Percentiles rank a stretch among this genome's conserved stretches.
Conservation (phyloP, 1,139 yeast genomes). For the Kodamaea alishanica region DNA sequence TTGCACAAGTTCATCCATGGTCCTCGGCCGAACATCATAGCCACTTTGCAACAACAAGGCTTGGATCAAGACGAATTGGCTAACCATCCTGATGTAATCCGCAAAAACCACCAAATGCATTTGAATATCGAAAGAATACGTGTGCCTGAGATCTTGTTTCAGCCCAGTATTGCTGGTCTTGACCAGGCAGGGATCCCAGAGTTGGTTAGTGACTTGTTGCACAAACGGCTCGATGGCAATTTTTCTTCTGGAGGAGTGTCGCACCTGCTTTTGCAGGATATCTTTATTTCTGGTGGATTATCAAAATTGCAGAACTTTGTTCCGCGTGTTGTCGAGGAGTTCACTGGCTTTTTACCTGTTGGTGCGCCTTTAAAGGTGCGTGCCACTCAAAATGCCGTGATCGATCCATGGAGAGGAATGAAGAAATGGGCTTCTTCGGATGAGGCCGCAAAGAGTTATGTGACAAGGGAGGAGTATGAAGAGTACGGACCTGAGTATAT, state of each 20-base stretch:
- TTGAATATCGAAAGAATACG: slow-evolving; percentile 86
- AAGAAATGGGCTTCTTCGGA: slow-evolving; percentile 63
- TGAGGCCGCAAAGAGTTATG: slow-evolving; percentile 46
- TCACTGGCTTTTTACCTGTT: slow-evolving; percentile 66
- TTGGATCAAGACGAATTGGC: slow-evolving; percentile 43
- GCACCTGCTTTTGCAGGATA: slow-evolving; percentile 51
- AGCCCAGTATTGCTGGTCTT: slow-evolving; percentile 92
- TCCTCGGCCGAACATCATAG: slow-evolving; percentile 59
- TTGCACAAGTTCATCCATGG: slow-evolving; percentile 87
- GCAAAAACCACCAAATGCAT: slow-evolving; percentile 73
- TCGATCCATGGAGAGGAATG: slow-evolving; percentile 96
- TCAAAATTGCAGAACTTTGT: slow-evolving; percentile 63
- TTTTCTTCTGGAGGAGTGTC: slow-evolving; percentile 52
- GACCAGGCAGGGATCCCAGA: slow-evolving; percentile 94
- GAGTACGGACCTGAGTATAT: slow-evolving; percentile 90
- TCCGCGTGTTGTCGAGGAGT: slow-evolving; percentile 62
- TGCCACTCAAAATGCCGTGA: slow-evolving; percentile 60
- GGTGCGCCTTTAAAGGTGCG: slow-evolving; percentile 61
- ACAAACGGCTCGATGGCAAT: slow-evolving; percentile 56
- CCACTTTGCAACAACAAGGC: slow-evolving; percentile 44
- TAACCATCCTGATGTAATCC: slow-evolving; percentile 41
- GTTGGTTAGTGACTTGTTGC: slow-evolving; percentile 62
- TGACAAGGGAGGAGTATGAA: slow-evolving; percentile 71
- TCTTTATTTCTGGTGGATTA: slow-evolving; percentile 86
- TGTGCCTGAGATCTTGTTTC: slow-evolving; percentile 88